phyloP scores from a whole-genome alignment of 2,329 filamentous ascomycete species.

The Thermothelomyces thermophilus region DNA sequence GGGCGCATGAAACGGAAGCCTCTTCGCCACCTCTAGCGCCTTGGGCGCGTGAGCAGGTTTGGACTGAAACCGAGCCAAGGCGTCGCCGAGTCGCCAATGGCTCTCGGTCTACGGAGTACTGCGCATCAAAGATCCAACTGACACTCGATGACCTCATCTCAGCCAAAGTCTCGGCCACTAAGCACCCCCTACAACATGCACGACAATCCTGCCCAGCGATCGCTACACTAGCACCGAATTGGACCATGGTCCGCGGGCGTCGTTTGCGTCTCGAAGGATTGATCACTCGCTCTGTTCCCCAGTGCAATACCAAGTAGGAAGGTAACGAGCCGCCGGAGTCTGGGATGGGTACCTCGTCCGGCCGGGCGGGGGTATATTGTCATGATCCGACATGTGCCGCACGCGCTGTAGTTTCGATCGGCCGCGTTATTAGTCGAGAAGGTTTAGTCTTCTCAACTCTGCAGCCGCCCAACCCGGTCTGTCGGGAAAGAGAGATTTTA shows the following conservation, averaged over 20 bases:
- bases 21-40: conserved; percentile 1
- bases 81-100: not conserved
- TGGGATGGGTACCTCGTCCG: too few species aligned
- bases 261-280: conserved; percentile 7
- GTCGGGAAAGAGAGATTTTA: conserved; percentile 1
- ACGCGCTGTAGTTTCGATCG: not conserved
- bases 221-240: not conserved
- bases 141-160: conserved; percentile 1
- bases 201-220: not conserved
- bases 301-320: too few species aligned
- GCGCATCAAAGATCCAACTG: not conserved
- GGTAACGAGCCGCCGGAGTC: not conserved
- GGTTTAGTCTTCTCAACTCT: conserved; percentile 1
- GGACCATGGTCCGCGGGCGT: too few species aligned
- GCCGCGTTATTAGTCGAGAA: not conserved
- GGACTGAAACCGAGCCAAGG: not conserved
- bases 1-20: not conserved
- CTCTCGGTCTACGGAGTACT: not conserved
- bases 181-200: not conserved
- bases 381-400: not conserved
- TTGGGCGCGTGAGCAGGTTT: conserved; percentile 5
- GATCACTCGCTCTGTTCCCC: not conserved
- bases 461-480: conserved; percentile 13
- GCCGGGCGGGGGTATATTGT: too few species aligned
- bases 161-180: not conserved